Conservation (phyloP, 306 rosid species). For the Acacia confusa region DNA sequence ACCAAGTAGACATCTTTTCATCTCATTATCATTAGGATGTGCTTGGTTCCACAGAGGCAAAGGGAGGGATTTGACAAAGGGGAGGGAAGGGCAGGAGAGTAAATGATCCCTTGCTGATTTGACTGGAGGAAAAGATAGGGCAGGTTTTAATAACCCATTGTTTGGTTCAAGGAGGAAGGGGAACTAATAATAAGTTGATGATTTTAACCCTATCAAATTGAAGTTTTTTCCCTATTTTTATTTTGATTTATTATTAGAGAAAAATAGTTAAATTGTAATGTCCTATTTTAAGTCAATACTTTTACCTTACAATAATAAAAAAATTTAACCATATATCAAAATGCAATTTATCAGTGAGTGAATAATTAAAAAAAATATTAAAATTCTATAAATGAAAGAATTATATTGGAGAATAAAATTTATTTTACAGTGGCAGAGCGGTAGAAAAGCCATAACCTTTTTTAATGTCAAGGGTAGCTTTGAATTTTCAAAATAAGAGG, state of each 20-base stretch:
- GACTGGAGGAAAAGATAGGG: not conserved
- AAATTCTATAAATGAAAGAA: too few species aligned
- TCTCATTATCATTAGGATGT: too few species aligned
- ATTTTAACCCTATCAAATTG: too few species aligned
- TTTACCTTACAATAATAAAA: not conserved
- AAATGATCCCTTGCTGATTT: too few species aligned
- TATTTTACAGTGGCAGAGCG: not conserved
- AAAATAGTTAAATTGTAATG: too few species aligned
- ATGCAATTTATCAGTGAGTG: not conserved
- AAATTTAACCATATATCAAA: too few species aligned
- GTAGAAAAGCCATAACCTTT: not conserved
- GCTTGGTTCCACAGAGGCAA: not conserved
- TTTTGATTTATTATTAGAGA: too few species aligned
- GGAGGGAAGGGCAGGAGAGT: not conserved
- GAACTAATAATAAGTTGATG: too few species aligned
- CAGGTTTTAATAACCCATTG: not conserved
- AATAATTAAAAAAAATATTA: too few species aligned
- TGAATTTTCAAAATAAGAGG: not conserved
- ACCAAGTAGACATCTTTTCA: not conserved
- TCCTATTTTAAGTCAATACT: not conserved
- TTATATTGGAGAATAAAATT: too few species aligned
- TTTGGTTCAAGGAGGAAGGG: not conserved
- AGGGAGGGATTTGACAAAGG: not conserved
- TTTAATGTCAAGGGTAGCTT: not conserved
- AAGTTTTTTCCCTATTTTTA: too few species aligned